Evolutionary conservation across 163 green algal species (phyloP).

Genomic region (Scenedesmus sp.): DNA sequence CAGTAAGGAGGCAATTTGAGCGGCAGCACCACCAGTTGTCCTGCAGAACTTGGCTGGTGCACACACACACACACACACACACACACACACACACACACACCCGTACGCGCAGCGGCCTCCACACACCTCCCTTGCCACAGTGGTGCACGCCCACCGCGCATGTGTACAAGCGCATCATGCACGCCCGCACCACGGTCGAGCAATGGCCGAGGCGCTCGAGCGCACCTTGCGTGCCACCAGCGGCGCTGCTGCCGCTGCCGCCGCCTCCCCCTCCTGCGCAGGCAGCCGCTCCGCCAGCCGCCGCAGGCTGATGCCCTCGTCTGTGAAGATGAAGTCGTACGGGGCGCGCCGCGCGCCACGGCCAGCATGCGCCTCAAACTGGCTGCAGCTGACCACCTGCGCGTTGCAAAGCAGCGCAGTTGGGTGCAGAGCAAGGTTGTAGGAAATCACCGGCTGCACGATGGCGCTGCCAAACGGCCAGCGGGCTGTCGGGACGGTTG

Average conservation of each 20-base stretch:
- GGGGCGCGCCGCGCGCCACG: slow-evolving; percentile 72
- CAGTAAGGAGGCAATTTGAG: too few relatives aligned
- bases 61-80: background rate
- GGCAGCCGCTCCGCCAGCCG: slow-evolving; percentile 71
- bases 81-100: too few relatives aligned
- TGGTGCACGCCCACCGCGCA: too few relatives aligned
- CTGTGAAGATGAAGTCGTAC: slow-evolving; percentile 88
- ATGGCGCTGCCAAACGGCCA: too few relatives aligned
- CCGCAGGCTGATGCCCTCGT: slow-evolving; percentile 77
- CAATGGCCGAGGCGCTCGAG: too few relatives aligned
- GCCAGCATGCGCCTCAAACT: slow-evolving; percentile 89
- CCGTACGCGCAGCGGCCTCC: too few relatives aligned
- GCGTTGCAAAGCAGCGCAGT: background rate
- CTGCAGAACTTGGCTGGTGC: background rate
- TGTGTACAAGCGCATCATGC: too few relatives aligned
- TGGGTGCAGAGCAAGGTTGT: background rate
- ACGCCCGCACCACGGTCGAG: too few relatives aligned
- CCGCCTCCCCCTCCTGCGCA: slow-evolving; percentile 45
- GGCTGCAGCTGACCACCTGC: slow-evolving; percentile 72
- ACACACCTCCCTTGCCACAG: too few relatives aligned
- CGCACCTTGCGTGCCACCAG: slow-evolving; percentile 44
- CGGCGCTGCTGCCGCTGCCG: background rate
- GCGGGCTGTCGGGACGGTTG: too few relatives aligned
- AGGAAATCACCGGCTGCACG: too few relatives aligned
- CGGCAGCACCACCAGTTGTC: background rate